phyloP scores from a whole-genome alignment of 345 rosid genomes.

The Barbarea vulgaris region DNA sequence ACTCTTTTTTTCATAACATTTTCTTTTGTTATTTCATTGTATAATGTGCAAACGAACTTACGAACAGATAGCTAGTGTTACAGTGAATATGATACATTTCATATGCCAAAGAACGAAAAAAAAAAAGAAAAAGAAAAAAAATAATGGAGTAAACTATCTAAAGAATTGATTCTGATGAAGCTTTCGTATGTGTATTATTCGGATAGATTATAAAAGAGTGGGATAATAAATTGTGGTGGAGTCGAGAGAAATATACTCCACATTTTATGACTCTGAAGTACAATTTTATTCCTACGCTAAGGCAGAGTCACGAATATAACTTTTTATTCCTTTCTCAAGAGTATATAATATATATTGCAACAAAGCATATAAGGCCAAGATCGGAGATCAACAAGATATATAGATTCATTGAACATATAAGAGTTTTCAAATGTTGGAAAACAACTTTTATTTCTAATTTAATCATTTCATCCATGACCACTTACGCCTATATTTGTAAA shows the following conservation, averaged over 20 bases:
- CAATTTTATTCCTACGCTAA: constrained; percentile 35
- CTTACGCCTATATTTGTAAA: constrained; percentile 8
- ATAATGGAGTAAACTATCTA: constrained; percentile 19
- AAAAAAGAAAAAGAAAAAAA: background rate
- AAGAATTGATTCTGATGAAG: constrained; percentile 29
- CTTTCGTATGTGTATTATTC: constrained; percentile 40
- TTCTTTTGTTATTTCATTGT: background rate
- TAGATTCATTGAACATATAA: constrained; percentile 32
- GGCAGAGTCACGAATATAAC: constrained; percentile 28
- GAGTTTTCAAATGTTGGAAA: constrained; percentile 3
- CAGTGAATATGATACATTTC: background rate
- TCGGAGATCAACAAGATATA: constrained; percentile 7
- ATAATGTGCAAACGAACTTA: background rate
- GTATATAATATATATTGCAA: constrained; percentile 5
- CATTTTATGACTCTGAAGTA: background rate
- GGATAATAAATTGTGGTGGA: constrained; percentile 13
- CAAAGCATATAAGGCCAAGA: constrained; percentile 33
- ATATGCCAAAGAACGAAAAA: background rate
- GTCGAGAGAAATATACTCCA: constrained; percentile 7
- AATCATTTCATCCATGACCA: constrained; percentile 31
- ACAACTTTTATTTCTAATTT: background rate
- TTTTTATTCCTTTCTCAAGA: constrained; percentile 16
- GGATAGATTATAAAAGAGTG: background rate
- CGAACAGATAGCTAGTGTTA: background rate
- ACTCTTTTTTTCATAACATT: background rate